phyloP scores from a whole-genome alignment of 495 filamentous ascomycete species.

The Penicillium lividum region DNA sequence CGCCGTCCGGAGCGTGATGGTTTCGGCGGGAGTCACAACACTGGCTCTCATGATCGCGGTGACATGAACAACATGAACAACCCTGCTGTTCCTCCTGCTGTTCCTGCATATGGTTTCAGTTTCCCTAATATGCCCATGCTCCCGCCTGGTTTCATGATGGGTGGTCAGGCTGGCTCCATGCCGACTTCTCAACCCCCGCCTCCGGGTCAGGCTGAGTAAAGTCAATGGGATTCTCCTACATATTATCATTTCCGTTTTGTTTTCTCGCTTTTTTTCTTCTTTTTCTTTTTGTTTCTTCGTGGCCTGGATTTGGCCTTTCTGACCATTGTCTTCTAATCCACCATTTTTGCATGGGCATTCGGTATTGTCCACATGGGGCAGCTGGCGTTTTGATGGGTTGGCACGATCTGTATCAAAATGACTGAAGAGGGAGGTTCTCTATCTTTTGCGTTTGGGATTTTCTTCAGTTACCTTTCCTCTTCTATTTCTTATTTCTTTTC shows the following conservation, averaged over 20 bases:
- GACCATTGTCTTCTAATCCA: conserved; percentile 8
- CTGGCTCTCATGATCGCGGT: conserved; percentile 26
- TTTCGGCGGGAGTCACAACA: conserved; percentile 41
- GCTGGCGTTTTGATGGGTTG: conserved; percentile 11
- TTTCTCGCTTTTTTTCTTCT: conserved; percentile 15
- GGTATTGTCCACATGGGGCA: conserved; percentile 4
- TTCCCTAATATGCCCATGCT: conserved; percentile 70
- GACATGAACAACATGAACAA: conserved; percentile 50
- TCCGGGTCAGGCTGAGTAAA: conserved; percentile 45
- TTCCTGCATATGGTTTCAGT: conserved; percentile 69
- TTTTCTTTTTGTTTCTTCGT: not conserved
- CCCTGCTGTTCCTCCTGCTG: conserved; percentile 59
- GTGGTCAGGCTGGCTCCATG: conserved; percentile 37
- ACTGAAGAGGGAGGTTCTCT: conserved; percentile 1
- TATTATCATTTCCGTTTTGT: conserved; percentile 10
- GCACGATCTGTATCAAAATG: conserved; percentile 6
- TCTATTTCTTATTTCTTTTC: conserved; percentile 9
- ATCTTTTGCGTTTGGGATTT: not conserved
- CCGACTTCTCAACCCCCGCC: conserved; percentile 45
- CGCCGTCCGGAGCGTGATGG: conserved; percentile 51
- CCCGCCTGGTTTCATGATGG: conserved; percentile 63
- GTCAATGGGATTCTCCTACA: not conserved
- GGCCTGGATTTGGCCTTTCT: not conserved
- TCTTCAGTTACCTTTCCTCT: not conserved
- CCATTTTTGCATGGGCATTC: conserved; percentile 10